A percentile compares a stretch with the other conserved stretches of the same genome.
phyloP scores from a whole-genome alignment of 2,329 filamentous ascomycete genomes.

The Fusarium sp. region DNA sequence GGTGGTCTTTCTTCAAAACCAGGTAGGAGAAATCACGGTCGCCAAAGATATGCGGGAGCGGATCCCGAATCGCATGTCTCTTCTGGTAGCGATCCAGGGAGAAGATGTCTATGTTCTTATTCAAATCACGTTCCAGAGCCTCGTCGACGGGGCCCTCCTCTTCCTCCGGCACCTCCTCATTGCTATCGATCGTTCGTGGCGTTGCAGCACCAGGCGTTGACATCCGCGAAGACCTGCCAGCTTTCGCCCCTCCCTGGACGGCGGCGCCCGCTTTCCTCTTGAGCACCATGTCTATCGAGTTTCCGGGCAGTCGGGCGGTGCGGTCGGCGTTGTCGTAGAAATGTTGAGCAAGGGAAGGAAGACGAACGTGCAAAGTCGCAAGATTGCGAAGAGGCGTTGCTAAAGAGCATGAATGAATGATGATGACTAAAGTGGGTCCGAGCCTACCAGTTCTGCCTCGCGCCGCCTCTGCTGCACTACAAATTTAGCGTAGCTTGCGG shows the following conservation, averaged over 20 bases:
- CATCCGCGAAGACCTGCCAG: constrained; percentile 66
- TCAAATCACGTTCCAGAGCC: constrained; percentile 65
- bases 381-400: constrained; percentile 15
- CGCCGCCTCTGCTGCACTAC: not conserved
- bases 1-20: constrained; percentile 86
- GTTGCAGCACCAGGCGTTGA: constrained; percentile 73
- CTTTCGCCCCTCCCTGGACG: constrained; percentile 64
- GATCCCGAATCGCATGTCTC: constrained; percentile 58
- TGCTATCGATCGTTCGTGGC: constrained; percentile 68
- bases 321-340: constrained; percentile 18
- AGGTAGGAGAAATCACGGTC: constrained; percentile 83
- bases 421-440: constrained; percentile 34
- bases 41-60: constrained; percentile 62
- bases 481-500: constrained; percentile 17
- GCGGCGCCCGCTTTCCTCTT: constrained; percentile 75
- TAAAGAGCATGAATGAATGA: constrained; percentile 28
- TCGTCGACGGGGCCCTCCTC: constrained; percentile 65
- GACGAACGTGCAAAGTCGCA: not conserved
- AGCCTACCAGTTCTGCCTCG: not conserved
- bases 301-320: constrained; percentile 19
- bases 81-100: constrained; percentile 66
- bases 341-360: not conserved
- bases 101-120: constrained; percentile 71
- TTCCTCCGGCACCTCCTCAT: constrained; percentile 61
- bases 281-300: constrained; percentile 67